Conservation (phyloP, 148 eudicot species). For the Agrostemma githago region DNA sequence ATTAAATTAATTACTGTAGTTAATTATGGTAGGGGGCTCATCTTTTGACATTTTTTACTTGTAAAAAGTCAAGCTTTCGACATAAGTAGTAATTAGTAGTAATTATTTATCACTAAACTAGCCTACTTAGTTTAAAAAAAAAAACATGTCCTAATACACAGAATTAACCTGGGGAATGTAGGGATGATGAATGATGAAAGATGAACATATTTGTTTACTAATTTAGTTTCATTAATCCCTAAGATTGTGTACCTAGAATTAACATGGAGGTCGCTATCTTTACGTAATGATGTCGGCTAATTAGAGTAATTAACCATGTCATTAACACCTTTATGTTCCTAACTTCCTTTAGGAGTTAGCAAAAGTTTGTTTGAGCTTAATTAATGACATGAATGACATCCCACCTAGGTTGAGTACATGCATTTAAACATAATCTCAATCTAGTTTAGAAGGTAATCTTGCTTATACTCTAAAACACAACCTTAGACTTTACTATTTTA, state of each 20-base stretch:
- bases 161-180: constrained; percentile 6
- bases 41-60: background rate
- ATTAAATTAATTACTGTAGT: too few relatives aligned
- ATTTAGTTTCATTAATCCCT: background rate
- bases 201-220: background rate
- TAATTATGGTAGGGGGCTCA: background rate
- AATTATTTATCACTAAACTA: constrained; percentile 5
- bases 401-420: background rate
- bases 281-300: constrained; percentile 4
- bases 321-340: background rate
- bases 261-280: background rate
- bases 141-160: background rate
- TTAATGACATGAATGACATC: too few relatives aligned
- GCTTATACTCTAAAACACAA: too few relatives aligned
- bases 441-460: too few relatives aligned
- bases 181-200: background rate
- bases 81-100: background rate
- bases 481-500: too few relatives aligned
- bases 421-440: background rate
- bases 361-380: too few relatives aligned
- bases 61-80: background rate
- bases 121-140: background rate
- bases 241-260: background rate
- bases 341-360: too few relatives aligned
- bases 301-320: background rate